phyloP scores from a whole-genome alignment of 192 early-diverging fungal species.

The Podila epicladia region DNA sequence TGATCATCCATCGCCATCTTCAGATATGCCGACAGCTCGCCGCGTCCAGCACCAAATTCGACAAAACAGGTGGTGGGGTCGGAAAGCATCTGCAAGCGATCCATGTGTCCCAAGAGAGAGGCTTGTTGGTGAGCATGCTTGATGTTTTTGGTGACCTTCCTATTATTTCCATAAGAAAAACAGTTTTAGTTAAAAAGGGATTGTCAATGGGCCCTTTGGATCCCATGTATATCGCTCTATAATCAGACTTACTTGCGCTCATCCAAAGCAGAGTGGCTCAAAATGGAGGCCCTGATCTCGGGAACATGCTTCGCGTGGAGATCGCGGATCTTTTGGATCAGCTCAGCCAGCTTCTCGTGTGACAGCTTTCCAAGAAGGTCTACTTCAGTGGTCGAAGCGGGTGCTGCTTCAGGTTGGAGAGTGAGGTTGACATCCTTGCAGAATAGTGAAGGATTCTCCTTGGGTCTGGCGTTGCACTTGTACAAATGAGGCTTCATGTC shows the following conservation, averaged over 20 bases:
- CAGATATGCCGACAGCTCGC: conserved; percentile 61
- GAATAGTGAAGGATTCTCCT: conserved; percentile 36
- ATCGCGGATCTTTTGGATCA: conserved; percentile 47
- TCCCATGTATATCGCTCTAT: not conserved
- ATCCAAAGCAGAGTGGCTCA: conserved; percentile 39
- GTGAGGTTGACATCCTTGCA: conserved; percentile 55
- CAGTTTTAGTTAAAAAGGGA: not conserved
- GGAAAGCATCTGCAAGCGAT: conserved; percentile 63
- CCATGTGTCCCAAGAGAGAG: conserved; percentile 87
- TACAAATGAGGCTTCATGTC: conserved; percentile 69
- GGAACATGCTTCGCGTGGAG: conserved; percentile 37
- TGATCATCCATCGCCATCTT: conserved; percentile 58
- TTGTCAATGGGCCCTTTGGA: too few relatives aligned
- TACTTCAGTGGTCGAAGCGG: conserved; percentile 5
- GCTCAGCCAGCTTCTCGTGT: conserved; percentile 14
- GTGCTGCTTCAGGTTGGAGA: conserved; percentile 28
- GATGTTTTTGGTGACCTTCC: conserved; percentile 47
- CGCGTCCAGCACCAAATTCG: conserved; percentile 86
- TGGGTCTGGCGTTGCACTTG: conserved; percentile 73
- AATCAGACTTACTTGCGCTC: conserved; percentile 45
- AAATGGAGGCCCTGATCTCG: conserved; percentile 28
- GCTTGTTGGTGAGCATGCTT: conserved; percentile 69
- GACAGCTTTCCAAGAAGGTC: conserved; percentile 27
- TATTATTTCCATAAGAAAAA: conserved; percentile 1
- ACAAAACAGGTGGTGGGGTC: conserved; percentile 66